Evolutionary conservation across 352 stramenopile genomes (phyloP).

Genomic region (Globisporangium megalacanthum): DNA sequence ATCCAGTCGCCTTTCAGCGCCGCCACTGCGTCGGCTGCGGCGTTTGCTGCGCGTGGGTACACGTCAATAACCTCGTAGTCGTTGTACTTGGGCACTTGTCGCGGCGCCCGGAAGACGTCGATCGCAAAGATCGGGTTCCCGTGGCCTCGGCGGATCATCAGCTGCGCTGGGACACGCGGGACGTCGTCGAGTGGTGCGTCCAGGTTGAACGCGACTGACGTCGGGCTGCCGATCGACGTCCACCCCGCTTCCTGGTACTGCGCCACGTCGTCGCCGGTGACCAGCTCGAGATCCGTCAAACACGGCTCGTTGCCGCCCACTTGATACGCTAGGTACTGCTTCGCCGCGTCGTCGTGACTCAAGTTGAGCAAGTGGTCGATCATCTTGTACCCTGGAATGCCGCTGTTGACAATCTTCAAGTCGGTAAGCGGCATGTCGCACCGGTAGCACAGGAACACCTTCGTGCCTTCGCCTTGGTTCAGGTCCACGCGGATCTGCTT

Average conservation of each 20-base stretch:
- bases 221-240: slow-evolving; percentile 61
- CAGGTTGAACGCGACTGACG: slow-evolving; percentile 25
- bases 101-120: slow-evolving; percentile 80
- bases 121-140: slow-evolving; percentile 85
- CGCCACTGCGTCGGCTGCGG: slow-evolving; percentile 8
- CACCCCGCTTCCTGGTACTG: slow-evolving; percentile 50
- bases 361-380: slow-evolving; percentile 71
- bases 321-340: slow-evolving; percentile 81
- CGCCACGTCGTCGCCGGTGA: slow-evolving; percentile 36
- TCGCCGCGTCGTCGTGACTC: slow-evolving; percentile 54
- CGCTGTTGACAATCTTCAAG: slow-evolving; percentile 78
- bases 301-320: slow-evolving; percentile 78
- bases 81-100: slow-evolving; percentile 83
- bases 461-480: slow-evolving; percentile 79
- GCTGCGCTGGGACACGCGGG: slow-evolving; percentile 22
- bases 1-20: slow-evolving; percentile 70
- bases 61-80: slow-evolving; percentile 87
- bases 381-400: slow-evolving; percentile 82
- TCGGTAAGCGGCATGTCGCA: slow-evolving; percentile 88
- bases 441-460: slow-evolving; percentile 83
- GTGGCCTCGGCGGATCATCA: slow-evolving; percentile 75
- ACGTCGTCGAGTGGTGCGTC: slow-evolving; percentile 5
- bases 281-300: slow-evolving; percentile 70
- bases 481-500: slow-evolving; percentile 84
- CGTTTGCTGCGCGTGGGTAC: slow-evolving; percentile 15